Base-by-base conservation (phyloP, 805 yeast species). In the Cyberlindnera suaveolens region DNA sequence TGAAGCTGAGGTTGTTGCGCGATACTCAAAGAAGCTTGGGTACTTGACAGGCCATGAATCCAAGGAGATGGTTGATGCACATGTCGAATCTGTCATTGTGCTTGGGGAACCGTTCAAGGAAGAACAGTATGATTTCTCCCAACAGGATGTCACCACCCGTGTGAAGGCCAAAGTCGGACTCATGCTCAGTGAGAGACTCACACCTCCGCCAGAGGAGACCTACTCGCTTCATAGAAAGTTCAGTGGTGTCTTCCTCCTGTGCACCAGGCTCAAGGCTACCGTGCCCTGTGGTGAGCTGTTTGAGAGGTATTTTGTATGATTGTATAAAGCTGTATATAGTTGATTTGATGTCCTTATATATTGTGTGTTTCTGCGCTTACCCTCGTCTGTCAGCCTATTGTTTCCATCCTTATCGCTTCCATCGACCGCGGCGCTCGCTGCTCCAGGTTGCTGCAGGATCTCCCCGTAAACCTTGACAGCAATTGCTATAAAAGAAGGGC, bases 131-230 rank as follows among this genome's bases (percentile, higher is more conserved):
- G 84, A 85, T 60, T 93, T 93, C 66, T 68, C 75, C 23, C 68
- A 77, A 43, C 99, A 93, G 64, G 90, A 96, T 13, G 91, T 93
- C 35, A 89, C 98, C 6, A 96, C 88, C 51, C 76, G 98, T 50
- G 96, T 93, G 18, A 77, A 96, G 51, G 82, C 78, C 3, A 89
- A 90, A 56, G 87, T 93, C 51, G 81, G 88, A 2, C 67, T 90
- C 42, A 93, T 93, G 99, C 72, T 93, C 48, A 77, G 82, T 47
- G 96, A 93, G 63, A 77, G 99, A 53, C 70, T 93, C 48, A 79
- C 96, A 3, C 97, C 99, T 4, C 99, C 99, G 13, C 99, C 99
- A 2, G 98, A 93, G 58, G 99, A 93, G 64, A 93, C 99, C 0
- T 93, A 93, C 62, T 85, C 96, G n/a, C 70, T 93, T 54, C 99